Conservation (phyloP, 352 stramenopile genomes). For the Thraustotheca clavata region DNA sequence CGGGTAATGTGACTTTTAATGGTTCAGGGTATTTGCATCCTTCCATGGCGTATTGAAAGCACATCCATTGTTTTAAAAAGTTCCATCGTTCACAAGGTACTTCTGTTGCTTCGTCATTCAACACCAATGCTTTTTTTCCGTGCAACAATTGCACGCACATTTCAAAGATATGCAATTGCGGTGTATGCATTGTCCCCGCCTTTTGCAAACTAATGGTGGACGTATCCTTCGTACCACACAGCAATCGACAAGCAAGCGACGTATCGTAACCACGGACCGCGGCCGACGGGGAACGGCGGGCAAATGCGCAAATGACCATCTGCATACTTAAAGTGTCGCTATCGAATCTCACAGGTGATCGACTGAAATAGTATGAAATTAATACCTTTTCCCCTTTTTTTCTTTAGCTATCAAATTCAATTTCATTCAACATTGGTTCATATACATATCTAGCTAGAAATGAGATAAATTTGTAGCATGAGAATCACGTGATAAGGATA, state of each 20-base stretch:
- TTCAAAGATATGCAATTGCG: not conserved
- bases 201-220: not conserved
- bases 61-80: slow-evolving; percentile 2
- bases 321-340: not conserved
- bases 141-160: not conserved
- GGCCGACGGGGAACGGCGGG: not conserved
- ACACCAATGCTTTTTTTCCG: not conserved
- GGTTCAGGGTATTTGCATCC: not conserved
- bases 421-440: too few relatives aligned
- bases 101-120: not conserved
- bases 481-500: too few relatives aligned
- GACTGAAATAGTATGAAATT: slow-evolving; percentile 1
- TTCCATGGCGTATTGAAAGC: not conserved
- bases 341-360: not conserved
- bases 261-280: too few relatives aligned
- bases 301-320: not conserved
- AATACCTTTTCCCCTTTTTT: too few relatives aligned
- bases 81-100: not conserved
- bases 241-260: not conserved
- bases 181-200: not conserved
- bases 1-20: not conserved
- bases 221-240: not conserved
- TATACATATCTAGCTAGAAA: too few relatives aligned
- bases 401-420: too few relatives aligned
- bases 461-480: too few relatives aligned